A percentile compares a stretch with the other conserved stretches of the same genome.
phyloP scores from a whole-genome alignment of 108 stramenopile genomes.

The Cylindrotheca fusiformis region DNA sequence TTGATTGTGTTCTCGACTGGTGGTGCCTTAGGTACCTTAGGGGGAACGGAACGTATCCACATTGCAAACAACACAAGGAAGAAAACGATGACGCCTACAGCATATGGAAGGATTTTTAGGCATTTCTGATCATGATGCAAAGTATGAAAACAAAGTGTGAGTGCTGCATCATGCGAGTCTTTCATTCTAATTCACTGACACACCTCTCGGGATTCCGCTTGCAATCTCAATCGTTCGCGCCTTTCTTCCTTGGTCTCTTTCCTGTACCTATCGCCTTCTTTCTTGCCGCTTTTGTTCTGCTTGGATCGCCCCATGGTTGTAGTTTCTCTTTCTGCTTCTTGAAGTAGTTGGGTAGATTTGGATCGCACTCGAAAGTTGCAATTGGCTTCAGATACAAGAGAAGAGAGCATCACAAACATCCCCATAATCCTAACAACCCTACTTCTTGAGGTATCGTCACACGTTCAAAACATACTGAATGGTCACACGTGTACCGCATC shows the following conservation, averaged over 20 bases:
- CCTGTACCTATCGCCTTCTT: slow-evolving; percentile 8
- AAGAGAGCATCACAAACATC: no score
- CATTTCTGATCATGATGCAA: slow-evolving; percentile 14
- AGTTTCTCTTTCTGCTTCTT: no score
- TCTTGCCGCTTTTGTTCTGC: slow-evolving; percentile 11
- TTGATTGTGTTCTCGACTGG: not conserved
- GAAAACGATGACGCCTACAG: slow-evolving; percentile 17
- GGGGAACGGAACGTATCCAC: slow-evolving; percentile 33
- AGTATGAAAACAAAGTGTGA: not conserved
- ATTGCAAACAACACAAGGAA: slow-evolving; percentile 28
- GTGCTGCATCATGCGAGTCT: not conserved
- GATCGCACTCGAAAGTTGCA: no score
- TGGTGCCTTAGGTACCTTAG: slow-evolving; percentile 4
- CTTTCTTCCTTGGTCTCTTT: slow-evolving; percentile 32
- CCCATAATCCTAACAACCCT: no score
- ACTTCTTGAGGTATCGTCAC: no score
- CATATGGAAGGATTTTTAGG: slow-evolving; percentile 21
- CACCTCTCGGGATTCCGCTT: slow-evolving; percentile 32
- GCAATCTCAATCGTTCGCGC: slow-evolving; percentile 6
- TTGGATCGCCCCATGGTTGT: slow-evolving; percentile 26
- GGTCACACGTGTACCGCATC: no score
- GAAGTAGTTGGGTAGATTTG: no score
- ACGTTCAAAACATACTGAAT: no score
- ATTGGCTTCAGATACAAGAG: no score
- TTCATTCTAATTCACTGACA: not conserved